Conservation (phyloP, 208 protist genomes). For the Acanthamoeba healyi region DNA sequence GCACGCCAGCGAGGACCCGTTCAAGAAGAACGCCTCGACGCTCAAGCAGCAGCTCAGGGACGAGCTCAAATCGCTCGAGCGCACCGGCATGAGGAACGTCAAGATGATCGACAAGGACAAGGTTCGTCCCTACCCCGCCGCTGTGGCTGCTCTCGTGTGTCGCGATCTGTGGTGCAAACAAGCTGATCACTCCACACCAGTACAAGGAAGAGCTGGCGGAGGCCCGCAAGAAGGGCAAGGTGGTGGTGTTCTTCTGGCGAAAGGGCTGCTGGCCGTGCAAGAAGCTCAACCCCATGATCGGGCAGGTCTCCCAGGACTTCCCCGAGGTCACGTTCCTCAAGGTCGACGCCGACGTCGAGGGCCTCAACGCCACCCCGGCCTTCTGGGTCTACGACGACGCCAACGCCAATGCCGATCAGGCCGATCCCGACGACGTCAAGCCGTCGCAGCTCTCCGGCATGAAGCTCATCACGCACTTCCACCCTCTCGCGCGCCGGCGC, state of each 20-base stretch:
- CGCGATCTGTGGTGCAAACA: not conserved
- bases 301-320: slow-evolving; percentile 7
- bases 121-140: not conserved
- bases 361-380: not conserved
- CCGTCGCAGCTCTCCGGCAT: not conserved
- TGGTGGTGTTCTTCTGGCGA: slow-evolving; percentile 37
- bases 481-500: not conserved
- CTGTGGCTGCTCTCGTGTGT: no score
- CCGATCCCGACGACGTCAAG: not conserved
- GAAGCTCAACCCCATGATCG: slow-evolving; percentile 23
- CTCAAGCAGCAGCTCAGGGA: slow-evolving; percentile 29
- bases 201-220: slow-evolving; percentile 12
- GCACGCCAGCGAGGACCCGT: slow-evolving; percentile 3
- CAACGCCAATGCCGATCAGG: no score
- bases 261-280: slow-evolving; percentile 49
- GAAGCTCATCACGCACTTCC: not conserved
- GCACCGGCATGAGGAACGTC: not conserved
- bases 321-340: slow-evolving; percentile 46
- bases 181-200: not conserved
- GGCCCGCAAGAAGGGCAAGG: slow-evolving; percentile 21
- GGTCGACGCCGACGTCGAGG: slow-evolving; percentile 29
- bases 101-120: slow-evolving; percentile 10
- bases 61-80: not conserved
- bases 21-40: not conserved
- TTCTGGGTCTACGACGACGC: not conserved